Conservation (phyloP, 1,284 basidiomycete species). For the Singerocomus inundabilis region DNA sequence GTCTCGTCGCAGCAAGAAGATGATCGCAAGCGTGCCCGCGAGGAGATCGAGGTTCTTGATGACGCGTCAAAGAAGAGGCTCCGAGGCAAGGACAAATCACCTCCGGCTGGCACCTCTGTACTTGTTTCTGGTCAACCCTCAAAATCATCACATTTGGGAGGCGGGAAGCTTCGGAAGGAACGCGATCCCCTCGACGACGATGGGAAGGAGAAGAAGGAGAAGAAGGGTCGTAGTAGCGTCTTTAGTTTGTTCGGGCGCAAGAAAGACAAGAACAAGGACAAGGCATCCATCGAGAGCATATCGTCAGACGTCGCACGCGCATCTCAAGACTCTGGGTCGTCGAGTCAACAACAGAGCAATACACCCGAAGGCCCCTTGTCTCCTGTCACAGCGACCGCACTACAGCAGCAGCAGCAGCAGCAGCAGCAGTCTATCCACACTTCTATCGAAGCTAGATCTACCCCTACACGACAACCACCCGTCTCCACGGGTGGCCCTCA, state of each 20-base stretch:
- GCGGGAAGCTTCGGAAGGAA: constrained; percentile 68
- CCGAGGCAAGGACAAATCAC: constrained; percentile 30
- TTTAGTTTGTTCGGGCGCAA: constrained; percentile 75
- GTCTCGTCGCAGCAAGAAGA: constrained; percentile 55
- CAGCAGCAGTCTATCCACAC: constrained; percentile 42
- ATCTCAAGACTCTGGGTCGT: constrained; percentile 42
- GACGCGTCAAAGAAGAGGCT: constrained; percentile 57
- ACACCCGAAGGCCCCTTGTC: constrained; percentile 34
- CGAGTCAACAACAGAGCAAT: constrained; percentile 36
- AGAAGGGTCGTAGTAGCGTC: constrained; percentile 56
- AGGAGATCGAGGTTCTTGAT: constrained; percentile 58
- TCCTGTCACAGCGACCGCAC: constrained; percentile 48
- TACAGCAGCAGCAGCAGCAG: too few relatives aligned
- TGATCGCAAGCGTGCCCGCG: constrained; percentile 55
- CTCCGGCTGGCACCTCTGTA: constrained; percentile 41
- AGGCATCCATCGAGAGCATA: constrained; percentile 46
- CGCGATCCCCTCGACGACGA: constrained; percentile 50
- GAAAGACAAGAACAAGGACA: constrained; percentile 77
- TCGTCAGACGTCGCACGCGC: constrained; percentile 43
- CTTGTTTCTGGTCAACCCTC: constrained; percentile 27
- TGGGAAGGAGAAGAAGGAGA: constrained; percentile 65
- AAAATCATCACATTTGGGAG: constrained; percentile 29
- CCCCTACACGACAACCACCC: constrained; percentile 29
- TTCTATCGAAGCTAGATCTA: constrained; percentile 26
- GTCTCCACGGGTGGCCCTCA: constrained; percentile 36